These are phyloP conservation scores for Zalaria sp. DNA, from an alignment of 2,329 filamentous ascomycete species.

Conservation along the genomic window DNA sequence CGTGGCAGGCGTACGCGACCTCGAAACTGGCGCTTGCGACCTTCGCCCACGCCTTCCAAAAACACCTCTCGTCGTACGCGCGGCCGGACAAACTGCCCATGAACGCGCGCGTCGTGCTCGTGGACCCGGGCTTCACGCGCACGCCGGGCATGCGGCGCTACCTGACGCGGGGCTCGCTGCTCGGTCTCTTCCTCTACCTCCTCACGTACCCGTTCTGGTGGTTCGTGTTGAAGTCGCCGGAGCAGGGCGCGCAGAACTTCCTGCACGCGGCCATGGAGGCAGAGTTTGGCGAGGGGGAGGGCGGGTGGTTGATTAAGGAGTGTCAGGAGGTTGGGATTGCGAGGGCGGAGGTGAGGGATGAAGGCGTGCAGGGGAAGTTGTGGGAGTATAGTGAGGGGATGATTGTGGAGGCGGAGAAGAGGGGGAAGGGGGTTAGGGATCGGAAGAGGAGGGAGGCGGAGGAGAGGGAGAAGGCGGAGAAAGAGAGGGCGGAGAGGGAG, in stretches of 20 bases:
- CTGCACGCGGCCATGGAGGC: slow-evolving; percentile 77
- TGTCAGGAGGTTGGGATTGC: slow-evolving; percentile 63
- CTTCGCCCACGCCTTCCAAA: slow-evolving; percentile 83
- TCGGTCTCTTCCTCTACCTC: slow-evolving; percentile 66
- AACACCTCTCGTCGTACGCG: slow-evolving; percentile 73
- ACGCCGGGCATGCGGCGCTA: slow-evolving; percentile 81
- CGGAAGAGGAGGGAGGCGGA: slow-evolving; percentile 39
- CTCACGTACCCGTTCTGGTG: slow-evolving; percentile 69
- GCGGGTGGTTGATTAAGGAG: slow-evolving; percentile 73
- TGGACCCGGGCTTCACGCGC: slow-evolving; percentile 72
- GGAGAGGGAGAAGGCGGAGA: slow-evolving; percentile 9
- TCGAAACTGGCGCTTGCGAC: slow-evolving; percentile 64
- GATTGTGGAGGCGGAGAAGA: slow-evolving; percentile 69
- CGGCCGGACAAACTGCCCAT: slow-evolving; percentile 71
- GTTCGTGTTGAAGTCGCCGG: slow-evolving; percentile 73
- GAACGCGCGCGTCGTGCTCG: slow-evolving; percentile 71
- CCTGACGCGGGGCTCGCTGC: slow-evolving; percentile 71
- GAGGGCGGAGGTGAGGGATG: slow-evolving; percentile 62
- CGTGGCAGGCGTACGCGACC: slow-evolving; percentile 32
- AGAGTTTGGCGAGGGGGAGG: slow-evolving; percentile 46
- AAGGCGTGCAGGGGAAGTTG: slow-evolving; percentile 65
- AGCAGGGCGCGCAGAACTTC: slow-evolving; percentile 75
- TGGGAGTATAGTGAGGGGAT: slow-evolving; percentile 84
- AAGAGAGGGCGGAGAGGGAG: too few species aligned
- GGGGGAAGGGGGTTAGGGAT: slow-evolving; percentile 50